Evolutionary conservation across 73 alveolate genomes (phyloP).

Genomic region (Halteria grandinella): DNA sequence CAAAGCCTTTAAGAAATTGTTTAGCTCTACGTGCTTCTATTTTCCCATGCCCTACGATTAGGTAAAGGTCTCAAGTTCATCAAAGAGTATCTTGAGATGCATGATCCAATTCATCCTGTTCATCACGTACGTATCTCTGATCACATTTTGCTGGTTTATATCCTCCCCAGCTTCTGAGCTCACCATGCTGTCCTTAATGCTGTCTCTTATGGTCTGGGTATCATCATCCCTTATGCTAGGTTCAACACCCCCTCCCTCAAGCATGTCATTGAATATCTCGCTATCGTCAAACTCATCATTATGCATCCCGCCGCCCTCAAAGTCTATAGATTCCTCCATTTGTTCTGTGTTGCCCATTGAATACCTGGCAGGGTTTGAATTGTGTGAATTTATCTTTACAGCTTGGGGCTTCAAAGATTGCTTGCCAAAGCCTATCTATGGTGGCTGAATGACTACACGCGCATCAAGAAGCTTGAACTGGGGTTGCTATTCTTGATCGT

Average conservation of each 20-base stretch:
- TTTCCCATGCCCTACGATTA: too few species aligned
- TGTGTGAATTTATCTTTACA: too few species aligned
- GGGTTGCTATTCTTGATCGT: too few species aligned
- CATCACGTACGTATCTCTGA: constrained; percentile 21
- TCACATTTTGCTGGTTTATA: neutral
- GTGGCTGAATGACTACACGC: too few species aligned
- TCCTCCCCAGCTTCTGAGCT: constrained; percentile 16
- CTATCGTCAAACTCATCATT: too few species aligned
- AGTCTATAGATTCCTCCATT: too few species aligned
- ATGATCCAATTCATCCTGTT: constrained; percentile 61
- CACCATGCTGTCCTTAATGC: constrained; percentile 14
- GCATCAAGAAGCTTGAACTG: too few species aligned
- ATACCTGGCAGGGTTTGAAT: neutral
- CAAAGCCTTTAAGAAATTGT: constrained; percentile 27
- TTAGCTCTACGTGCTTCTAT: constrained; percentile 40
- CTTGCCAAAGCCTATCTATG: too few species aligned
- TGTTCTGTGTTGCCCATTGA: neutral
- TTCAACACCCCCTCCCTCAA: constrained; percentile 39
- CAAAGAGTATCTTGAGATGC: constrained; percentile 34
- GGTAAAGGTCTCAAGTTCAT: constrained; percentile 28
- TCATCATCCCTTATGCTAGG: too few species aligned
- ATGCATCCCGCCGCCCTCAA: too few species aligned
- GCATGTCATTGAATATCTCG: constrained; percentile 26
- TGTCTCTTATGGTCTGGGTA: constrained; percentile 19
- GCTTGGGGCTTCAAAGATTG: too few species aligned